These are phyloP conservation scores for Coriaria nepalensis DNA, from an alignment of 306 rosid species.

Conservation along the genomic window DNA sequence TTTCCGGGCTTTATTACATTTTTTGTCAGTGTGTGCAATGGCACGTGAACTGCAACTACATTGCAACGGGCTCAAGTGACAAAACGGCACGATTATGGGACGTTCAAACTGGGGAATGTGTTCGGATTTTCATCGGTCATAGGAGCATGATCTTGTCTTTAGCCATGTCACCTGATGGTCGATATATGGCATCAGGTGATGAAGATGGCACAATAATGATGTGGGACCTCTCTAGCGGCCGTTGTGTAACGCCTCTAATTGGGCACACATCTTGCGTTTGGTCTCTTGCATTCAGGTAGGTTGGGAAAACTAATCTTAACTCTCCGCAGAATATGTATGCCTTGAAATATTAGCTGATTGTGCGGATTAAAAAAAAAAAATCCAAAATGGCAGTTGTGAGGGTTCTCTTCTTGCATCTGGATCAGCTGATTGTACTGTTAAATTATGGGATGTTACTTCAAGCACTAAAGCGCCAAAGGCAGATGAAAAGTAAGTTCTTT, in stretches of 20 bases:
- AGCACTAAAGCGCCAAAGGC: constrained; percentile 58
- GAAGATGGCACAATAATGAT: constrained; percentile 94
- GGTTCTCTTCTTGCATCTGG: constrained; percentile 94
- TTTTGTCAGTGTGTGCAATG: constrained; percentile 75
- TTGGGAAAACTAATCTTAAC: neutral
- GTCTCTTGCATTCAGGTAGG: constrained; percentile 85
- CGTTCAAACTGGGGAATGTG: constrained; percentile 93
- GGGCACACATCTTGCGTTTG: constrained; percentile 92
- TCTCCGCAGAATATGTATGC: neutral
- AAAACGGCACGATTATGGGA: constrained; percentile 94
- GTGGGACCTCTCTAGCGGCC: constrained; percentile 96
- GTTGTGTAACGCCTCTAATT: constrained; percentile 67
- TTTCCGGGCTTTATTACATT: no score
- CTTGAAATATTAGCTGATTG: no score
- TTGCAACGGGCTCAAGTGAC: constrained; percentile 96
- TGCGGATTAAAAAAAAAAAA: no score
- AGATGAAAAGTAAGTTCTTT: constrained; percentile 61
- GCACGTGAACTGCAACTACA: constrained; percentile 98
- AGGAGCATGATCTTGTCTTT: constrained; percentile 82
- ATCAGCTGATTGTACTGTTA: constrained; percentile 92
- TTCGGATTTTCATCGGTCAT: constrained; percentile 87
- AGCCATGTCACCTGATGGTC: constrained; percentile 96
- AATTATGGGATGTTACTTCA: constrained; percentile 77
- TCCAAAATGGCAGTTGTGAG: constrained; percentile 49
- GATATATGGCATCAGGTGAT: constrained; percentile 88